Evolutionary conservation across 352 stramenopile species (phyloP).

Genomic region (Poterioochromonas sp.): DNA sequence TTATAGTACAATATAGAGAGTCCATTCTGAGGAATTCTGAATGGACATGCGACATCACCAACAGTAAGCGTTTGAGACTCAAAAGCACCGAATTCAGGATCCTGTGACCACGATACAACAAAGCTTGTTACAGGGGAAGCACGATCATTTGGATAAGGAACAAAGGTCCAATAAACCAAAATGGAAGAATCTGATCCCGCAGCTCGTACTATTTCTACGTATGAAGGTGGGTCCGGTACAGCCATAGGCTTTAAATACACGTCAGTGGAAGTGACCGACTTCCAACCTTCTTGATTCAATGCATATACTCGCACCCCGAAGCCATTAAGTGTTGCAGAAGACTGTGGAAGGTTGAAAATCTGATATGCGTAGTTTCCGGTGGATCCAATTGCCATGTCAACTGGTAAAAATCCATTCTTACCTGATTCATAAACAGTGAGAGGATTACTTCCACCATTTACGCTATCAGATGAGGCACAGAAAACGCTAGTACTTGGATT

Average conservation of each 20-base stretch:
- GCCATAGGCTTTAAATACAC: conserved; percentile 71
- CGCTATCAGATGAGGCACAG: conserved; percentile 19
- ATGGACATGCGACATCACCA: neutral
- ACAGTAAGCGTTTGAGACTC: neutral
- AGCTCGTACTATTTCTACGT: conserved; percentile 64
- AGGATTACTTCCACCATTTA: neutral
- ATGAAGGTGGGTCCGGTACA: conserved; percentile 58
- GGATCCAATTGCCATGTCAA: conserved; percentile 39
- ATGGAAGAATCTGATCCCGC: conserved; percentile 53
- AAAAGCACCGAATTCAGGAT: neutral
- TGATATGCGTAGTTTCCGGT: conserved; percentile 44
- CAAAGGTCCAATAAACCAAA: conserved; percentile 71
- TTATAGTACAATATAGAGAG: conserved; percentile 42
- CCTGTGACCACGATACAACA: conserved; percentile 60
- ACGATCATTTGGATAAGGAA: conserved; percentile 43
- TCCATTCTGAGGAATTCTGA: neutral
- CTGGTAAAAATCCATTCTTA: conserved; percentile 28
- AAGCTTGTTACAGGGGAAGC: conserved; percentile 53
- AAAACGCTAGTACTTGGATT: no score
- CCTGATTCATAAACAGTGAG: conserved; percentile 6
- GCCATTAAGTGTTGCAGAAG: conserved; percentile 48
- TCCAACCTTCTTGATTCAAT: conserved; percentile 49
- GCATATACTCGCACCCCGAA: conserved; percentile 56
- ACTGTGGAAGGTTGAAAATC: conserved; percentile 47
- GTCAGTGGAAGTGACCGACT: conserved; percentile 38